These are phyloP conservation scores for Tuber indicum DNA, from an alignment of 495 filamentous ascomycete genomes.

Conservation along the genomic window DNA sequence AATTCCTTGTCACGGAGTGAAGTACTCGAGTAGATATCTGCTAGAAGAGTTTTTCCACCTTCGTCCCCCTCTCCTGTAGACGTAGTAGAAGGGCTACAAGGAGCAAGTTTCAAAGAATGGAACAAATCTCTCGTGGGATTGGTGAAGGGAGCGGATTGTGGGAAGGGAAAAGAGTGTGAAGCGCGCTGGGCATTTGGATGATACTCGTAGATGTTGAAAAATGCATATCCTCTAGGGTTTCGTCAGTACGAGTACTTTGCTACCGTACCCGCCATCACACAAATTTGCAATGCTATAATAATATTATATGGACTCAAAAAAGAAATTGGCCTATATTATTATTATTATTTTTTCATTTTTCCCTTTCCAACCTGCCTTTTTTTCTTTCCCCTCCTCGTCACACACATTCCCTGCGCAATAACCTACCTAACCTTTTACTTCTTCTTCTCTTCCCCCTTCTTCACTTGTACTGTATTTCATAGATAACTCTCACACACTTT, in stretches of 20 bases:
- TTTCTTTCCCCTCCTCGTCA: slow-evolving; percentile 17
- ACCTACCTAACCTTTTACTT: slow-evolving; percentile 18
- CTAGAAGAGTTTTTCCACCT: not conserved
- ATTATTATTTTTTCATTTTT: not conserved
- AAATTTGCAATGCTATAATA: not conserved
- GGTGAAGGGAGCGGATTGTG: not conserved
- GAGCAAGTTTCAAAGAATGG: not conserved
- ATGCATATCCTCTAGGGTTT: not conserved
- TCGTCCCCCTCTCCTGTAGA: not conserved
- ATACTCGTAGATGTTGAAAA: not conserved
- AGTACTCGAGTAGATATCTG: not conserved
- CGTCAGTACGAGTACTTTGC: not conserved
- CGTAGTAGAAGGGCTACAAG: not conserved
- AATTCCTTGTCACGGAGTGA: not conserved
- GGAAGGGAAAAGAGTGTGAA: not conserved
- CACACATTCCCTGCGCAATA: slow-evolving; percentile 19
- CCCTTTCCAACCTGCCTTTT: slow-evolving; percentile 11
- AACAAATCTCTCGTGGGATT: not conserved
- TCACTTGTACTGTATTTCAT: not conserved
- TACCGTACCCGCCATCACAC: not conserved
- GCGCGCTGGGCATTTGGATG: not conserved
- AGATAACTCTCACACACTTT: not conserved
- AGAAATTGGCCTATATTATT: slow-evolving; percentile 10
- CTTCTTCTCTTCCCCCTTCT: not conserved
- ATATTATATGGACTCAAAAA: not conserved